Conservation (phyloP, 306 rosid genomes). For the Lupinus albus region DNA sequence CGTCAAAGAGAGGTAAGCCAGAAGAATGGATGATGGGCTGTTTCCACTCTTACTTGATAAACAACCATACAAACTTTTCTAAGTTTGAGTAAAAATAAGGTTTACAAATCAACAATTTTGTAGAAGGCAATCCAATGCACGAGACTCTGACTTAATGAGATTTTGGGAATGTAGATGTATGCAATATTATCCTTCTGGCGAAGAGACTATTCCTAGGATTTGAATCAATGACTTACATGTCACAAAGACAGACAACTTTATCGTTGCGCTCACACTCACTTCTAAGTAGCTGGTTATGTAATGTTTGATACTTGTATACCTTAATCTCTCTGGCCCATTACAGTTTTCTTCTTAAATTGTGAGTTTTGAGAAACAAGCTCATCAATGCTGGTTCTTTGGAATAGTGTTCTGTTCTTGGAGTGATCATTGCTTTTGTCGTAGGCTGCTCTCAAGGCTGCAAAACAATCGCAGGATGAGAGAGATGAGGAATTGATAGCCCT, state of each 20-base stretch:
- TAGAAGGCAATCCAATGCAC: no score
- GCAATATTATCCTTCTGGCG: no score
- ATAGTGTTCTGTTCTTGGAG: conserved; percentile 35
- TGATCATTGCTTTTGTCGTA: conserved; percentile 47
- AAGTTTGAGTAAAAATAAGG: background rate
- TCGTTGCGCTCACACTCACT: no score
- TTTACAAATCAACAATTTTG: no score
- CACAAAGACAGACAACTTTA: no score
- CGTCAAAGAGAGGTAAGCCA: conserved; percentile 90
- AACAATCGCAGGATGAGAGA: conserved; percentile 74
- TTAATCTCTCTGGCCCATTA: conserved; percentile 23
- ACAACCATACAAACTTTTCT: conserved; percentile 5
- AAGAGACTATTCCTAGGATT: no score
- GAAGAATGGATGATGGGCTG: conserved; percentile 32
- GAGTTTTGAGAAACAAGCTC: conserved; percentile 21
- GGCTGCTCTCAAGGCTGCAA: conserved; percentile 96
- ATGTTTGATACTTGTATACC: conserved; percentile 15
- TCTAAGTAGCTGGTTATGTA: conserved; percentile 23
- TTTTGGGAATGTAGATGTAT: no score
- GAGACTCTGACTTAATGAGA: no score
- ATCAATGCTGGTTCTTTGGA: conserved; percentile 31
- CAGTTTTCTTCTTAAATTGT: conserved; percentile 14
- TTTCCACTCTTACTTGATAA: conserved; percentile 38
- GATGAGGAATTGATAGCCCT: conserved; percentile 75
- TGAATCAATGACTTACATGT: no score